These are phyloP conservation scores for Calycina herbarum DNA, from an alignment of 2,329 filamentous ascomycete genomes.

Conservation along the genomic window DNA sequence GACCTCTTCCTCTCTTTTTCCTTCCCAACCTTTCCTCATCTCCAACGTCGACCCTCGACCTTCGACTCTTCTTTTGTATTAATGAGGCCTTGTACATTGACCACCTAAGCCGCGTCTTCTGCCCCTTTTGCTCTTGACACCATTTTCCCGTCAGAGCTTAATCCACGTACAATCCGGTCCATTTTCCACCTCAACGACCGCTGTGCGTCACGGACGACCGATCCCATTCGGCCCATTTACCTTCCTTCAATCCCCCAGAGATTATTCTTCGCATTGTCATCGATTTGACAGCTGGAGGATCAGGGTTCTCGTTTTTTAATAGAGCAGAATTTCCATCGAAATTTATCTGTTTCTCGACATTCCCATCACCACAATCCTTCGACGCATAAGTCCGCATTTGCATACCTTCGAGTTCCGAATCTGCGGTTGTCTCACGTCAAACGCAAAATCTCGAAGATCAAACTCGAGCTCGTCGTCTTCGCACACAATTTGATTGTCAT, in stretches of 20 bases:
- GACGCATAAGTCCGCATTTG: neutral
- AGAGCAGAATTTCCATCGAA: slow-evolving; percentile 21
- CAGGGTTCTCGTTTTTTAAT: slow-evolving; percentile 27
- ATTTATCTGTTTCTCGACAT: slow-evolving; percentile 2
- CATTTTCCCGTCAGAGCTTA: slow-evolving; percentile 21
- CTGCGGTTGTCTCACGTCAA: neutral
- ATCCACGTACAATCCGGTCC: slow-evolving; percentile 27
- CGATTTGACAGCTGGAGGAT: slow-evolving; percentile 26
- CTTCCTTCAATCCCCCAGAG: slow-evolving; percentile 25
- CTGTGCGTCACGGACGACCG: slow-evolving; percentile 35
- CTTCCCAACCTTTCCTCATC: slow-evolving; percentile 9
- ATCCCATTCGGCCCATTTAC: slow-evolving; percentile 32
- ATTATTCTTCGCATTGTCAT: slow-evolving; percentile 27
- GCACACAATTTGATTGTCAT: slow-evolving; percentile 18
- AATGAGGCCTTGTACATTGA: slow-evolving; percentile 31
- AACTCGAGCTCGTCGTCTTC: slow-evolving; percentile 8
- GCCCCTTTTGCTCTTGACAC: slow-evolving; percentile 9
- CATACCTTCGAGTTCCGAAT: neutral
- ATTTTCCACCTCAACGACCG: slow-evolving; percentile 14
- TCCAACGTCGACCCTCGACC: slow-evolving; percentile 3
- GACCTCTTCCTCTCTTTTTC: slow-evolving; percentile 9
- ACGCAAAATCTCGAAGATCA: neutral
- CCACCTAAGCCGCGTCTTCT: slow-evolving; percentile 1
- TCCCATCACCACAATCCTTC: slow-evolving; percentile 12
- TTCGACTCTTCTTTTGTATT: slow-evolving; percentile 22